Evolutionary conservation across 75 land plant species (phyloP), one percentile per base, ranked within the genome.

Genomic region (Azolla pinnata): DNA sequence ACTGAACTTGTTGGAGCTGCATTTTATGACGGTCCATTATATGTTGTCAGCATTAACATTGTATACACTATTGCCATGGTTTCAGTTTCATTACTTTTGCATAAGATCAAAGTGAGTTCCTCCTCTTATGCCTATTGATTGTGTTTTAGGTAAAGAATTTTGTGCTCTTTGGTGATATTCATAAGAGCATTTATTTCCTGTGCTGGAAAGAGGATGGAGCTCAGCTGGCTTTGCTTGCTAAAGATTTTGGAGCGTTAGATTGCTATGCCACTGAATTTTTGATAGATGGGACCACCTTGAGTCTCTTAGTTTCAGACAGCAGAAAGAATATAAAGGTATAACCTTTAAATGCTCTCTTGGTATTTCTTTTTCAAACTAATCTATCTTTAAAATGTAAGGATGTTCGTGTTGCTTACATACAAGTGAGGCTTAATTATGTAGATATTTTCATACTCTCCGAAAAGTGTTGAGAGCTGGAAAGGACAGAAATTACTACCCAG

Each of bases 121-220:
- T 49, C 17, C 23, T 49, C 23, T n/a, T 7, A 10, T 18, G 4
- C 23, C 18, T 18, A 10, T 21, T 18, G 52, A 4, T 49, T n/a
- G 40, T 1, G n/a, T 66, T 65, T 42, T 82, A 93, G 98, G 98
- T 93, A 9, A 95, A 95, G 52, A 95, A 90, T 58, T 95, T 95
- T 62, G 75, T 95, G 42, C 75, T 95, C 26, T 72, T 95, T 52
- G 97, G 97, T 59, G 99, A 95, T 49, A 61, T 90, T 27, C 99
- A 95, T 67, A 89, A 86, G 69, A 95, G 99, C 63, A 84, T 95
- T 47, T 95, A 89, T 67, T 95, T 95, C 50, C 75, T 95, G 30
- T 81, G 68, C 72, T 90, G 99, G 97, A 95, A 90, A 64, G 99
- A 95, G 53, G 97, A 95, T 28, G 99, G 91, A 33, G 75, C 91